phyloP scores from a whole-genome alignment of 257 asterid genomes.

The Parsonsia alboflavescens region DNA sequence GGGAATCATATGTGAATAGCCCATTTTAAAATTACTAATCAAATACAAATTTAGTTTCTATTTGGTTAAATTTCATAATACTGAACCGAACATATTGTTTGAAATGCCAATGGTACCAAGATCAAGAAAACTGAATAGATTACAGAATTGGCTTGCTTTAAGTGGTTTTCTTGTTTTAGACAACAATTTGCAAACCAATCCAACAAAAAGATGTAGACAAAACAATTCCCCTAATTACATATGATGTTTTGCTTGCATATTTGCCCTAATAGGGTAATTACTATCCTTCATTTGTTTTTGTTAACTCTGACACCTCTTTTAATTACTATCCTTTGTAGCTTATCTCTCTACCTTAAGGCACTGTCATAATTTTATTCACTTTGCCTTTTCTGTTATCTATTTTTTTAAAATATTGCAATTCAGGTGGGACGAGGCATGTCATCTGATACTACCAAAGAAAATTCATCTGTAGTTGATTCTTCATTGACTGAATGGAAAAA shows the following conservation, averaged over 20 bases:
- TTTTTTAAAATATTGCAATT: neutral
- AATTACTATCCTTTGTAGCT: neutral
- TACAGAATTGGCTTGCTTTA: neutral
- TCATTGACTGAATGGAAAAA: constrained; percentile 43
- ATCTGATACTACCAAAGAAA: constrained; percentile 48
- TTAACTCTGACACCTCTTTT: neutral
- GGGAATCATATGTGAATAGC: neutral
- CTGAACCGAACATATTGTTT: neutral
- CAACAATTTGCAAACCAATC: neutral
- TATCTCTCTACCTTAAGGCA: neutral
- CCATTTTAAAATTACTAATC: neutral
- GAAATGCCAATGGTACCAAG: neutral
- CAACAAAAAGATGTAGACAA: neutral
- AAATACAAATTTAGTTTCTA: neutral
- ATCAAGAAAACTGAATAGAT: neutral
- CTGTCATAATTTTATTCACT: neutral
- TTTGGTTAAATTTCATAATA: neutral
- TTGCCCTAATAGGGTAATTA: neutral
- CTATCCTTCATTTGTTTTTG: neutral
- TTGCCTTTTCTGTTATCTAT: neutral
- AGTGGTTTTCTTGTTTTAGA: neutral
- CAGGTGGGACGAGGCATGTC: constrained; percentile 41
- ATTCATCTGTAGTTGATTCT: constrained; percentile 40
- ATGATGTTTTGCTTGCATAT: neutral
- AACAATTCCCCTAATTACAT: neutral